These are phyloP conservation scores for Colletotrichum zoysiae DNA, from an alignment of 2,329 filamentous ascomycete genomes.

Conservation along the genomic window DNA sequence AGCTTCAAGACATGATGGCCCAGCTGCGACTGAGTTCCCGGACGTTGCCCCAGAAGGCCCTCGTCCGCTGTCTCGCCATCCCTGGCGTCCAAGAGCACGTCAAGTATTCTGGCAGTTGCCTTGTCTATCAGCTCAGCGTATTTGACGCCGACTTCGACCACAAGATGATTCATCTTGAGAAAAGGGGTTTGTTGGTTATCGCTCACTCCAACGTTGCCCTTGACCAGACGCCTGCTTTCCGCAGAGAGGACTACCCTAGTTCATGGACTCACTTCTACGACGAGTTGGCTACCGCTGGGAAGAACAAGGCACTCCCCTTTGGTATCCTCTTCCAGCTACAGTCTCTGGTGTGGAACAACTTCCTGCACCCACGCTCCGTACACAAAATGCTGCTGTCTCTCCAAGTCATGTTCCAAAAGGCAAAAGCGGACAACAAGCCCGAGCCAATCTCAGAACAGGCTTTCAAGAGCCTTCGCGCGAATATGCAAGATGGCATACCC, in stretches of 20 bases:
- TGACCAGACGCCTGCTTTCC: conserved; percentile 1
- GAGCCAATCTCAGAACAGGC: conserved; percentile 64
- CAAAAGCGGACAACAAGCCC: conserved; percentile 44
- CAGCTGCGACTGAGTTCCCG: neutral
- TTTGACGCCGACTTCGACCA: conserved; percentile 46
- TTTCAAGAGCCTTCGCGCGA: conserved; percentile 64
- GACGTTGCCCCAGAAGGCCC: neutral
- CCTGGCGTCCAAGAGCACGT: conserved; percentile 47
- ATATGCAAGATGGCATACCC: conserved; percentile 64
- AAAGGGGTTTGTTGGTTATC: conserved; percentile 42
- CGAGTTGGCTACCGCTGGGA: conserved; percentile 22
- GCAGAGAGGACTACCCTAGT: conserved; percentile 42
- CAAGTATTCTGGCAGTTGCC: conserved; percentile 54
- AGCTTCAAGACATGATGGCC: neutral
- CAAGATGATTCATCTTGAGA: conserved; percentile 42
- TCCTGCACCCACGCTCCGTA: conserved; percentile 68
- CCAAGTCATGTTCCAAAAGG: conserved; percentile 46
- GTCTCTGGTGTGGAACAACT: conserved; percentile 72
- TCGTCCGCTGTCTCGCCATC: conserved; percentile 42
- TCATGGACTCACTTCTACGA: conserved; percentile 44
- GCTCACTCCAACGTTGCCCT: conserved; percentile 42
- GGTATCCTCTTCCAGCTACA: conserved; percentile 72
- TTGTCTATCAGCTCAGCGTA: conserved; percentile 58
- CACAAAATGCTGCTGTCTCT: conserved; percentile 60
- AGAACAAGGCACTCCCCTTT: conserved; percentile 60